These are phyloP conservation scores for Terfezia claveryi DNA, from an alignment of 495 filamentous ascomycete genomes.

Conservation along the genomic window DNA sequence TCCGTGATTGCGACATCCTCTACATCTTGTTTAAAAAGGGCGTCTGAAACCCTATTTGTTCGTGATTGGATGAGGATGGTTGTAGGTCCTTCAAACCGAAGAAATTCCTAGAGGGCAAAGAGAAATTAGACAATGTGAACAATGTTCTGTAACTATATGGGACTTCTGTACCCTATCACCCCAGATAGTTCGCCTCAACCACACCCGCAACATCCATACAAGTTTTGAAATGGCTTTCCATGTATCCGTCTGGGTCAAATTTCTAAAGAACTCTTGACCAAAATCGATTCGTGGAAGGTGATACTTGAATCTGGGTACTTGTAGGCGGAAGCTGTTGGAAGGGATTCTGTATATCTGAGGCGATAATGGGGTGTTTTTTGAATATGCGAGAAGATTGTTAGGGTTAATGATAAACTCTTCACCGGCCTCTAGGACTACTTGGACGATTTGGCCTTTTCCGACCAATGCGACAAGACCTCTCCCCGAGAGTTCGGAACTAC, in stretches of 20 bases:
- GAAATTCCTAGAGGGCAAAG: conserved; percentile 32
- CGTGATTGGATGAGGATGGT: conserved; percentile 73
- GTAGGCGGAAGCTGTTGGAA: conserved; percentile 72
- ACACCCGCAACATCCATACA: conserved; percentile 45
- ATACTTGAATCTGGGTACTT: conserved; percentile 55
- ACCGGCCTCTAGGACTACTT: conserved; percentile 48
- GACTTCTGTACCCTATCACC: conserved; percentile 47
- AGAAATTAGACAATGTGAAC: conserved; percentile 19
- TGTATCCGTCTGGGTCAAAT: conserved; percentile 40
- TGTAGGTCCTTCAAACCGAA: conserved; percentile 67
- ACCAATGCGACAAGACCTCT: conserved; percentile 67
- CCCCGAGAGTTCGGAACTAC: conserved; percentile 66
- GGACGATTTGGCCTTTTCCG: conserved; percentile 69
- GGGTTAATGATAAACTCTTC: conserved; percentile 70
- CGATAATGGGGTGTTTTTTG: conserved; percentile 34
- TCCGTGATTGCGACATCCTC: conserved; percentile 68
- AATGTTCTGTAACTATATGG: not conserved
- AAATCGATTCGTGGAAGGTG: conserved; percentile 12
- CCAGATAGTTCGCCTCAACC: conserved; percentile 64
- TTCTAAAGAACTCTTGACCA: conserved; percentile 40
- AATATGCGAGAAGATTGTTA: conserved; percentile 77
- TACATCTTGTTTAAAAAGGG: conserved; percentile 49
- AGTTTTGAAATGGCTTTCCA: conserved; percentile 43
- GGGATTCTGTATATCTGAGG: conserved; percentile 29
- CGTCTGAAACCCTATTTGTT: conserved; percentile 49